These are phyloP conservation scores for Pichia cephalocereana DNA, from an alignment of 805 yeast species.

Conservation along the genomic window DNA sequence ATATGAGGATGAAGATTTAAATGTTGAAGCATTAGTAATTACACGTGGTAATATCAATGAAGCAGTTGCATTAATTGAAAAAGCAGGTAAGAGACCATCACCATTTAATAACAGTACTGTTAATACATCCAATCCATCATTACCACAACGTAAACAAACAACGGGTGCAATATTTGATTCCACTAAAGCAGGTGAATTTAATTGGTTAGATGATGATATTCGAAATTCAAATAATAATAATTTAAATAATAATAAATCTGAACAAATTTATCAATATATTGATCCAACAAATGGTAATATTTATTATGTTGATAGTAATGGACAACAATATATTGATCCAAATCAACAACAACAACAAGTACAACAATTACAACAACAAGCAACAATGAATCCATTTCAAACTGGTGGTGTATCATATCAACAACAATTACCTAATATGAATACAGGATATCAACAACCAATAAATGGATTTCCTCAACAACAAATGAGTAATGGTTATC, in stretches of 20 bases:
- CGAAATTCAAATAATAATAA: slow-evolving; percentile 17
- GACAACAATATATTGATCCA: slow-evolving; percentile 52
- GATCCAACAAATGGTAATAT: slow-evolving; percentile 66
- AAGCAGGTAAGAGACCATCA: slow-evolving; percentile 20
- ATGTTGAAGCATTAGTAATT: slow-evolving; percentile 53
- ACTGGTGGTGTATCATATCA: slow-evolving; percentile 15
- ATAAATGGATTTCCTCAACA: slow-evolving; percentile 22
- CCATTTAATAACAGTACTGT: neutral
- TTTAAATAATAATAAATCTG: slow-evolving; percentile 13
- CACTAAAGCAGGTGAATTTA: slow-evolving; percentile 27
- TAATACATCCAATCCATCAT: slow-evolving; percentile 34
- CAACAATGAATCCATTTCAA: slow-evolving; percentile 19
- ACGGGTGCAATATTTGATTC: slow-evolving; percentile 24
- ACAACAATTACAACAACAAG: slow-evolving; percentile 11
- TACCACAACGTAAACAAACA: slow-evolving; percentile 32
- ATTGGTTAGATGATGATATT: slow-evolving; percentile 23
- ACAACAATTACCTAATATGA: slow-evolving; percentile 14
- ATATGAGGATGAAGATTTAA: slow-evolving; percentile 43
- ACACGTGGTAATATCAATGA: slow-evolving; percentile 49
- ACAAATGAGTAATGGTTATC: slow-evolving; percentile 16
- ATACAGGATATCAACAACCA: slow-evolving; percentile 14
- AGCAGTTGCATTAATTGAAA: slow-evolving; percentile 51
- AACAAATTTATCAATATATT: slow-evolving; percentile 54
- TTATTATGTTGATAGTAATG: slow-evolving; percentile 57
- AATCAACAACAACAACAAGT: slow-evolving; percentile 25